Evolutionary conservation across 371 early-diverging fungal species (phyloP).

Genomic region (Homolaphlyctis polyrhiza): DNA sequence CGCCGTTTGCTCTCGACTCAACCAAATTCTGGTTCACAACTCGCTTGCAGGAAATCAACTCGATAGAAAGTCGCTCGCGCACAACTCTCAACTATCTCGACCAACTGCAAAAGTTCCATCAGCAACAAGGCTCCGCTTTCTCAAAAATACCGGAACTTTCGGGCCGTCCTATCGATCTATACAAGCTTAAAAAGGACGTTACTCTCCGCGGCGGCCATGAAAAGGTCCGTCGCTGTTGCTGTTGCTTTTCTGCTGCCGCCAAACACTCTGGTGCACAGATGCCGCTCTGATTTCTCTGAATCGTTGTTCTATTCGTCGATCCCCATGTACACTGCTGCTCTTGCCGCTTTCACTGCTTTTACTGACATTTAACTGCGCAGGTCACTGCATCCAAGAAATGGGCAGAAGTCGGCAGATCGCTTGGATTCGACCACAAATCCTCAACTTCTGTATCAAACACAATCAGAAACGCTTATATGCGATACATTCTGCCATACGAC

Average conservation of each 20-base stretch:
- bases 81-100: slow-evolving; percentile 85
- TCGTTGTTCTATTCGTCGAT: too few relatives aligned
- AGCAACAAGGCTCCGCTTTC: slow-evolving; percentile 62
- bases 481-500: slow-evolving; percentile 84
- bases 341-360: neutral
- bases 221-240: slow-evolving; percentile 32
- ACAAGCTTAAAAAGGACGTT: slow-evolving; percentile 78
- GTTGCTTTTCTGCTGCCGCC: too few relatives aligned
- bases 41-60: slow-evolving; percentile 83
- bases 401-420: slow-evolving; percentile 78
- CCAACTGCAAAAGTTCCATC: slow-evolving; percentile 83
- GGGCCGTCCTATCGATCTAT: slow-evolving; percentile 81
- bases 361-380: slow-evolving; percentile 22
- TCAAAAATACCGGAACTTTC: slow-evolving; percentile 75
- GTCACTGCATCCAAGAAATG: slow-evolving; percentile 80
- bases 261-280: neutral
- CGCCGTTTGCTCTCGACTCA: slow-evolving; percentile 78
- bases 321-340: too few relatives aligned
- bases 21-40: slow-evolving; percentile 88
- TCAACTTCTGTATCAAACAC: slow-evolving; percentile 82
- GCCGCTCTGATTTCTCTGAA: neutral
- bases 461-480: slow-evolving; percentile 70
- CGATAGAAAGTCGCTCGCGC: slow-evolving; percentile 86
- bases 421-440: slow-evolving; percentile 69
- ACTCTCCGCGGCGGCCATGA: slow-evolving; percentile 72